Conservation (phyloP, 177 flowering plant species). For the Vitis hybrid region DNA sequence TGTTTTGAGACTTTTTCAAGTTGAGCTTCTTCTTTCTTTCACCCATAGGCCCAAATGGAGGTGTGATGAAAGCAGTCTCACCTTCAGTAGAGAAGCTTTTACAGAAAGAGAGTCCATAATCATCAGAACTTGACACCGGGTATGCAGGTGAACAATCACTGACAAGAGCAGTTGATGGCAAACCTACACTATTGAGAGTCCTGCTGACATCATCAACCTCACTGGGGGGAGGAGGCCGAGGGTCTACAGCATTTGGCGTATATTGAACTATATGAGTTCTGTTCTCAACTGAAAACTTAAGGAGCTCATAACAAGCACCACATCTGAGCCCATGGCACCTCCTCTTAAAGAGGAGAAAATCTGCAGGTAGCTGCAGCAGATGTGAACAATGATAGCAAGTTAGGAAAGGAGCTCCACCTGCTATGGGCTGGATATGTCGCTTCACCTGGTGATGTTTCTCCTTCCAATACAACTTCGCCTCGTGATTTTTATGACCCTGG, state of each 20-base stretch:
- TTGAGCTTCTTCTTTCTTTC: slow-evolving; percentile 17
- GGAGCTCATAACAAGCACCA: slow-evolving; percentile 61
- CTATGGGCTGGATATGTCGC: slow-evolving; percentile 53
- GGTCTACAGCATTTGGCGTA: slow-evolving; percentile 17
- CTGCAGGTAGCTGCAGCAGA: slow-evolving; percentile 70
- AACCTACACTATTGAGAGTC: slow-evolving; percentile 13
- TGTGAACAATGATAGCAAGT: slow-evolving; percentile 51
- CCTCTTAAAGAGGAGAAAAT: slow-evolving; percentile 53
- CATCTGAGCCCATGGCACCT: slow-evolving; percentile 53
- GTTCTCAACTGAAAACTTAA: slow-evolving; percentile 52
- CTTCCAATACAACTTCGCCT: slow-evolving; percentile 25
- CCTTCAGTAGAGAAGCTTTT: slow-evolving; percentile 48
- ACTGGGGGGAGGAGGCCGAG: slow-evolving; percentile 25
- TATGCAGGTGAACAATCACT: slow-evolving; percentile 22
- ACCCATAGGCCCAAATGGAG: slow-evolving; percentile 15
- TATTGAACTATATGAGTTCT: slow-evolving; percentile 41
- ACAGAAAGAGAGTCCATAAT: slow-evolving; percentile 35
- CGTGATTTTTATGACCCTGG: slow-evolving; percentile 27
- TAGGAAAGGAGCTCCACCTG: slow-evolving; percentile 74
- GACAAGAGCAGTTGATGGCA: slow-evolving; percentile 15
- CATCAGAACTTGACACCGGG: slow-evolving; percentile 50
- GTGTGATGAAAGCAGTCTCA: slow-evolving; percentile 18
- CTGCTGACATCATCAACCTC: slow-evolving; percentile 25
- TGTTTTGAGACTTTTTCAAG: slow-evolving; percentile 12
- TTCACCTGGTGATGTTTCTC: slow-evolving; percentile 31